phyloP scores from a whole-genome alignment of 345 rosid genomes.

The Durio zibethinus region DNA sequence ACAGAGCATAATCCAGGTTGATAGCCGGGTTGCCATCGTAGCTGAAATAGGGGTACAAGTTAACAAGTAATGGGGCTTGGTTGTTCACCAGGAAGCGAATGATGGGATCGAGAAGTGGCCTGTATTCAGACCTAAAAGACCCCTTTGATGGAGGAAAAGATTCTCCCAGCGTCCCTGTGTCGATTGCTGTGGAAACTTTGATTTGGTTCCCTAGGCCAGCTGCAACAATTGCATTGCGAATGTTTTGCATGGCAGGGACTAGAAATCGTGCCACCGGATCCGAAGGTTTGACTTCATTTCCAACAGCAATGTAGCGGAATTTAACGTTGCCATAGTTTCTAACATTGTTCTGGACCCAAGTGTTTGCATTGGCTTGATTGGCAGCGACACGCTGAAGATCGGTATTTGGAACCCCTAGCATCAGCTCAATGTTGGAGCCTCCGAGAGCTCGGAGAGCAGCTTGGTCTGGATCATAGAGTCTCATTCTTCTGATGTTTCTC shows the following conservation, averaged over 20 bases:
- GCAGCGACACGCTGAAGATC: constrained; percentile 32
- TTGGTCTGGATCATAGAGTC: constrained; percentile 32
- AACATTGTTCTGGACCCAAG: constrained; percentile 46
- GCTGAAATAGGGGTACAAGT: constrained; percentile 41
- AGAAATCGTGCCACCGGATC: constrained; percentile 22
- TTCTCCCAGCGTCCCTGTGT: not conserved
- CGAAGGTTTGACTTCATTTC: constrained; percentile 44
- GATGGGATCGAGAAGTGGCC: constrained; percentile 27
- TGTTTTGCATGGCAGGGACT: constrained; percentile 29
- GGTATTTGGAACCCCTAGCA: constrained; percentile 40
- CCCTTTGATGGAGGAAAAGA: constrained; percentile 38
- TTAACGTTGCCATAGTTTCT: constrained; percentile 31
- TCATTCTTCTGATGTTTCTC: constrained; percentile 19
- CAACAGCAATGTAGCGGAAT: constrained; percentile 51
- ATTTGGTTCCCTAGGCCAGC: constrained; percentile 27
- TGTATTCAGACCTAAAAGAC: constrained; percentile 19
- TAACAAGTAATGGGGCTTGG: constrained; percentile 38
- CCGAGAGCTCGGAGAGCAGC: constrained; percentile 41
- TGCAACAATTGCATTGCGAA: constrained; percentile 14
- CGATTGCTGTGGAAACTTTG: constrained; percentile 31
- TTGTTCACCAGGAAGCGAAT: constrained; percentile 33
- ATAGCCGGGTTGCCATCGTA: constrained; percentile 2
- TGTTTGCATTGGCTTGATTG: constrained; percentile 37
- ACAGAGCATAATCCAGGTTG: constrained; percentile 32
- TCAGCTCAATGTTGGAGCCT: constrained; percentile 47